These are phyloP conservation scores for Areca catechu DNA, from an alignment of 176 grass and related monocot genomes.

Conservation along the genomic window DNA sequence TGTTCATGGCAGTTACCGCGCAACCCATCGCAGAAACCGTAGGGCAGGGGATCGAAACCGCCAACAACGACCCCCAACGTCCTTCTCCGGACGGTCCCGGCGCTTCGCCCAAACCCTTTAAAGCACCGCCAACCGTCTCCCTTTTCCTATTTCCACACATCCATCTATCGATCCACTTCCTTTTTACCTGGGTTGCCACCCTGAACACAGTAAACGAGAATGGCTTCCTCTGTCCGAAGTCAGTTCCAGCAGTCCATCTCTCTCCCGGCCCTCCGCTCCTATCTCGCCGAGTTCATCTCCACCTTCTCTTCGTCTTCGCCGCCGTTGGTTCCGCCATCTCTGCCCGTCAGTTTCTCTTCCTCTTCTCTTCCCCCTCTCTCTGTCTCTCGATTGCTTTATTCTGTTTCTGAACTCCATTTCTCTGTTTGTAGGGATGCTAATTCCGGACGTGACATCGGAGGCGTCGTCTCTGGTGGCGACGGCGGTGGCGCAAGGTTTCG, in stretches of 20 bases:
- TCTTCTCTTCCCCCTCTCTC: neutral
- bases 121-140: too few relatives aligned
- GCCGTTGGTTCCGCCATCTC: slow-evolving; percentile 60
- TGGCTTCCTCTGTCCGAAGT: slow-evolving; percentile 37
- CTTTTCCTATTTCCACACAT: too few relatives aligned
- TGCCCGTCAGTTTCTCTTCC: slow-evolving; percentile 22
- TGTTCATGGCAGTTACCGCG: too few relatives aligned
- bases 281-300: slow-evolving; percentile 82
- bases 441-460: slow-evolving; percentile 28
- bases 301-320: slow-evolving; percentile 84
- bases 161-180: too few relatives aligned
- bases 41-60: too few relatives aligned
- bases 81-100: too few relatives aligned
- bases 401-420: neutral
- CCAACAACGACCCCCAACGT: too few relatives aligned
- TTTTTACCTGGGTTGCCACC: too few relatives aligned
- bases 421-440: slow-evolving; percentile 49
- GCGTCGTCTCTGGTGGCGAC: slow-evolving; percentile 55
- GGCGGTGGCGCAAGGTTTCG: slow-evolving; percentile 54
- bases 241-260: slow-evolving; percentile 41
- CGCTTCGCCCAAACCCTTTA: too few relatives aligned
- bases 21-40: too few relatives aligned
- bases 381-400: neutral
- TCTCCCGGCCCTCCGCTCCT: slow-evolving; percentile 42
- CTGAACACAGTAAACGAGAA: neutral